phyloP scores from a whole-genome alignment of 2,329 filamentous ascomycete species.

The Fusarium sp. region DNA sequence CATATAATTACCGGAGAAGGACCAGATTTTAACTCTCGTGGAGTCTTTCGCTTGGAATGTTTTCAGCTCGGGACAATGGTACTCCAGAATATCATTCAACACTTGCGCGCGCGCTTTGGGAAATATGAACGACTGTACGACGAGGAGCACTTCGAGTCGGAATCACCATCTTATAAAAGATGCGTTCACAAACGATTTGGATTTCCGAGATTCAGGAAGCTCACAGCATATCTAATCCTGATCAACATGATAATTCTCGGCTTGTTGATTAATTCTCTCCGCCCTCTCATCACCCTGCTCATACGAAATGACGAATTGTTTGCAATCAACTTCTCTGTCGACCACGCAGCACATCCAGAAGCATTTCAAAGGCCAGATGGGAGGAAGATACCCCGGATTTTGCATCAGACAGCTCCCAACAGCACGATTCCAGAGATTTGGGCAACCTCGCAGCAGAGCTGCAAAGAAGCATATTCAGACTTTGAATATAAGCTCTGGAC shows the following conservation, averaged over 20 bases:
- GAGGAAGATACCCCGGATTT: neutral
- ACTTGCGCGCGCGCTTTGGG: neutral
- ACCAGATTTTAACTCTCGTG: neutral
- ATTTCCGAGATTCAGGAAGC: neutral
- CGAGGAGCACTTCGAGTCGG: neutral
- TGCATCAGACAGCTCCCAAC: neutral
- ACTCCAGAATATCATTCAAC: neutral
- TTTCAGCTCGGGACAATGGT: neutral
- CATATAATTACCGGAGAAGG: neutral
- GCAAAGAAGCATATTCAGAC: neutral
- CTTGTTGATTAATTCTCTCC: neutral
- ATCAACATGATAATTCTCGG: neutral
- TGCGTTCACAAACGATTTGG: neutral
- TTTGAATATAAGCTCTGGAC: neutral
- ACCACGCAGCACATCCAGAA: neutral
- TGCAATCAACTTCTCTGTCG: neutral
- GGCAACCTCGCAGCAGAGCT: neutral
- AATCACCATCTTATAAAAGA: neutral
- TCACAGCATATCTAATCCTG: neutral
- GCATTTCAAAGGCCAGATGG: neutral
- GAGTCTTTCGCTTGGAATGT: neutral
- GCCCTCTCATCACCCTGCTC: neutral
- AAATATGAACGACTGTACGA: neutral
- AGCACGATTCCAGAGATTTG: neutral
- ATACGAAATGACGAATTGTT: neutral